These are phyloP conservation scores for Sclerotinia sclerotiorum DNA, from an alignment of 2,329 filamentous ascomycete genomes.

Conservation along the genomic window DNA sequence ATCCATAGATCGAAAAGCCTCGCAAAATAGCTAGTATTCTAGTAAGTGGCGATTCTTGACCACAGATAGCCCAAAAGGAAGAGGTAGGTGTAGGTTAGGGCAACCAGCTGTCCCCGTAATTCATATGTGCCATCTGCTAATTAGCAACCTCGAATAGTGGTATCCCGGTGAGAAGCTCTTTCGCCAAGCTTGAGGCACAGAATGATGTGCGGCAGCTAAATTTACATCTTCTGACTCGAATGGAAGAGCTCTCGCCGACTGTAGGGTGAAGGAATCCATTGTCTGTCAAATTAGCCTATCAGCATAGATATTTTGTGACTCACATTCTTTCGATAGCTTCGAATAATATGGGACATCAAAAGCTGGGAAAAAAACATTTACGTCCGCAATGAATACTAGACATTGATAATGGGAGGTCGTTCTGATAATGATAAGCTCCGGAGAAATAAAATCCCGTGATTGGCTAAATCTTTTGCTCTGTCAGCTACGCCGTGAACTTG, in stretches of 20 bases:
- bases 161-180: background rate
- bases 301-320: background rate
- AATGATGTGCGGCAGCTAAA: background rate
- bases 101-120: too few species aligned
- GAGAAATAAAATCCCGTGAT: background rate
- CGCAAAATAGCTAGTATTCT: too few species aligned
- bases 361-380: background rate
- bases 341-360: background rate
- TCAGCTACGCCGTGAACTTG: background rate
- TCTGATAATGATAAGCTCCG: conserved; percentile 3
- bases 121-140: too few species aligned
- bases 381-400: background rate
- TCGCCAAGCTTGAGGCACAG: background rate
- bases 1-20: background rate
- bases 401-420: background rate
- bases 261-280: background rate
- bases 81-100: too few species aligned
- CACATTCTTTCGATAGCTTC: background rate
- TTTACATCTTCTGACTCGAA: background rate
- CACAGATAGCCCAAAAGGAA: background rate
- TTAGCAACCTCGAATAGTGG: background rate
- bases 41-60: background rate
- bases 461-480: background rate
- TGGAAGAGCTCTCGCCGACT: background rate
- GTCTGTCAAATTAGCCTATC: background rate